Conservation (phyloP, 495 filamentous ascomycete species). For the Aspergillus saccharolyticus region DNA sequence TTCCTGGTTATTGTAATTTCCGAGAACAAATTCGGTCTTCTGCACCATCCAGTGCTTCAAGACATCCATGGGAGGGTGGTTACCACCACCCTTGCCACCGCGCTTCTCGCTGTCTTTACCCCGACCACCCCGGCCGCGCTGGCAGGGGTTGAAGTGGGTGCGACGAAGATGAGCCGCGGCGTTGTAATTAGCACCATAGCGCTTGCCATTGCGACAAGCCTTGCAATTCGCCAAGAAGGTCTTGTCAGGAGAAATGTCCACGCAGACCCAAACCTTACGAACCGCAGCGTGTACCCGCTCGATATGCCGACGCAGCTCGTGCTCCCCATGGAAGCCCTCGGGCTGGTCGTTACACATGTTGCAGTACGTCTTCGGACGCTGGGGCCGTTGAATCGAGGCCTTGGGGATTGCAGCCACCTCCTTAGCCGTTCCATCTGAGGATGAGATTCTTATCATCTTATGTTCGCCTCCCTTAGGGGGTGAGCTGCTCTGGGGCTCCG, state of each 20-base stretch:
- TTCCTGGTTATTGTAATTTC: constrained; percentile 25
- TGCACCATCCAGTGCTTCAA: constrained; percentile 81
- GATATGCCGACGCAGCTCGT: constrained; percentile 84
- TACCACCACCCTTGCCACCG: constrained; percentile 79
- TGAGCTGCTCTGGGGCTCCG: constrained; percentile 23
- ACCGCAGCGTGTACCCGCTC: constrained; percentile 70
- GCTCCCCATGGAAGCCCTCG: constrained; percentile 87
- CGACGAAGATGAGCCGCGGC: constrained; percentile 87
- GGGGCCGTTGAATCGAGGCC: constrained; percentile 67
- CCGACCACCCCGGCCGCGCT: constrained; percentile 49
- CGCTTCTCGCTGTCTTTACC: constrained; percentile 59
- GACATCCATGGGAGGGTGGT: constrained; percentile 73
- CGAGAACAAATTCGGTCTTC: constrained; percentile 47
- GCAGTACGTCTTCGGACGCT: constrained; percentile 73
- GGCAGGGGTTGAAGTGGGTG: constrained; percentile 74
- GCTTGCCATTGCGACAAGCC: constrained; percentile 69
- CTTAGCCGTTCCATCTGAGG: constrained; percentile 55
- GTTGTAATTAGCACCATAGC: constrained; percentile 92
- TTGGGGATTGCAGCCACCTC: constrained; percentile 62
- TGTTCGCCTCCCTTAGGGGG: constrained; percentile 30
- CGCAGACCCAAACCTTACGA: constrained; percentile 77
- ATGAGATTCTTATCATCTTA: constrained; percentile 52
- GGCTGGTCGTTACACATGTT: constrained; percentile 67
- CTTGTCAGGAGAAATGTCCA: constrained; percentile 56
- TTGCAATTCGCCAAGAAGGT: constrained; percentile 81